Evolutionary conservation across 352 stramenopile species (phyloP).

Genomic region (Peronospora belbahrii): DNA sequence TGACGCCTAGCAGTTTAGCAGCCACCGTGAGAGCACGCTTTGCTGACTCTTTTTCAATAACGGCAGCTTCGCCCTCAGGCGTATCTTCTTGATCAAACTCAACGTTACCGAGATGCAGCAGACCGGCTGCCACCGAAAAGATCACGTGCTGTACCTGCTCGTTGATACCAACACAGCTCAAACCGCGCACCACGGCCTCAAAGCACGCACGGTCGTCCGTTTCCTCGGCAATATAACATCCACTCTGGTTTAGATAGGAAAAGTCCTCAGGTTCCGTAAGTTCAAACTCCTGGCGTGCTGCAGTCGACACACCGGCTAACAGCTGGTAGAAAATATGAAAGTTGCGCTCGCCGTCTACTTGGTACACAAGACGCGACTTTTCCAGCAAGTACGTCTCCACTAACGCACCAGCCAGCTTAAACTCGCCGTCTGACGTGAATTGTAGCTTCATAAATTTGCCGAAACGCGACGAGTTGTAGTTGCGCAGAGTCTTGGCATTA

Average conservation of each 20-base stretch:
- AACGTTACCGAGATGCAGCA: conserved; percentile 96
- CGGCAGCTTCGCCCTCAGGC: conserved; percentile 61
- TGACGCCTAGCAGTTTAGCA: conserved; percentile 62
- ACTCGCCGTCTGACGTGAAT: conserved; percentile 84
- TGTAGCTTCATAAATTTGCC: conserved; percentile 95
- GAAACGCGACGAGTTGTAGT: conserved; percentile 93
- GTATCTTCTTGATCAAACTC: conserved; percentile 89
- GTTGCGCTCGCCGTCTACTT: conserved; percentile 88
- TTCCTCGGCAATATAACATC: conserved; percentile 88
- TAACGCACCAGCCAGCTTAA: conserved; percentile 80
- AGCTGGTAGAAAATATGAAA: conserved; percentile 96
- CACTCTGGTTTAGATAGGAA: conserved; percentile 91
- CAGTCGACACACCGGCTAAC: conserved; percentile 49
- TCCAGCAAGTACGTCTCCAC: conserved; percentile 86
- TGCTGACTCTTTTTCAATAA: conserved; percentile 63
- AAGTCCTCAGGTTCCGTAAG: conserved; percentile 82
- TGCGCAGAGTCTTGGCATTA: conserved; percentile 92
- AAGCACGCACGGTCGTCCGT: conserved; percentile 87
- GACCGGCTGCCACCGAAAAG: conserved; percentile 88
- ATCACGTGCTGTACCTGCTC: conserved; percentile 68
- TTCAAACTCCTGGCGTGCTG: conserved; percentile 50
- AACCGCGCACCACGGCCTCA: conserved; percentile 52
- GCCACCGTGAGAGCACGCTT: conserved; percentile 49
- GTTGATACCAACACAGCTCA: conserved; percentile 75
- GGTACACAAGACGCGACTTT: conserved; percentile 84